Percentiles rank a stretch among this genome's conserved stretches.
phyloP scores from a whole-genome alignment of 352 stramenopile species.

The Achlya hypogyna region DNA sequence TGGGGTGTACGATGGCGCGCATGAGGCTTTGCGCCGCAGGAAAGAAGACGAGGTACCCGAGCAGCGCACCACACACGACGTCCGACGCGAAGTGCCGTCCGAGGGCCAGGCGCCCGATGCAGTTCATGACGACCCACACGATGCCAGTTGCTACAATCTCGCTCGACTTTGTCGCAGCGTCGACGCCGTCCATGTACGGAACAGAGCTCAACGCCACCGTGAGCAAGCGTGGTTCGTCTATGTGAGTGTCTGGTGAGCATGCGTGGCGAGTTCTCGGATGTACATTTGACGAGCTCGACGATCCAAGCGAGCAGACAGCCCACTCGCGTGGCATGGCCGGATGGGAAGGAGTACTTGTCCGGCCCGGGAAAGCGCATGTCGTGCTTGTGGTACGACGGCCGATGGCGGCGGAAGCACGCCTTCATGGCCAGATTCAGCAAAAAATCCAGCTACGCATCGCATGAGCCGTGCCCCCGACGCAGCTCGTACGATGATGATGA shows the following conservation, averaged over 20 bases:
- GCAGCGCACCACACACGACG: slow-evolving; percentile 47
- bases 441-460: slow-evolving; percentile 45
- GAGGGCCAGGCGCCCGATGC: slow-evolving; percentile 70
- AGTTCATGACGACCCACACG: slow-evolving; percentile 58
- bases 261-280: background rate
- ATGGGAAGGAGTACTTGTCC: slow-evolving; percentile 82
- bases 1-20: slow-evolving; percentile 10
- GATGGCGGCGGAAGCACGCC: slow-evolving; percentile 52
- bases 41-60: slow-evolving; percentile 53
- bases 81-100: slow-evolving; percentile 78
- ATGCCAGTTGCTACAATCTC: slow-evolving; percentile 15
- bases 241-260: background rate
- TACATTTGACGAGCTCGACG: slow-evolving; percentile 44
- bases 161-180: background rate
- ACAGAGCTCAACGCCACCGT: background rate
- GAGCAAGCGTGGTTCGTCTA: slow-evolving; percentile 8
- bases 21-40: slow-evolving; percentile 37
- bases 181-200: background rate
- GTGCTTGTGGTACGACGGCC: slow-evolving; percentile 60
- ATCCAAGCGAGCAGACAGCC: slow-evolving; percentile 63
- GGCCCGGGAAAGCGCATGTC: slow-evolving; percentile 70
- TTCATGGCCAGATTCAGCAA: slow-evolving; percentile 74
- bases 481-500: slow-evolving; percentile 33
- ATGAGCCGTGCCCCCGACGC: background rate
- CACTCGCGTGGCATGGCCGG: slow-evolving; percentile 65